phyloP scores from a whole-genome alignment of 2,329 filamentous ascomycete species.

The Exophiala lecanii-corni region DNA sequence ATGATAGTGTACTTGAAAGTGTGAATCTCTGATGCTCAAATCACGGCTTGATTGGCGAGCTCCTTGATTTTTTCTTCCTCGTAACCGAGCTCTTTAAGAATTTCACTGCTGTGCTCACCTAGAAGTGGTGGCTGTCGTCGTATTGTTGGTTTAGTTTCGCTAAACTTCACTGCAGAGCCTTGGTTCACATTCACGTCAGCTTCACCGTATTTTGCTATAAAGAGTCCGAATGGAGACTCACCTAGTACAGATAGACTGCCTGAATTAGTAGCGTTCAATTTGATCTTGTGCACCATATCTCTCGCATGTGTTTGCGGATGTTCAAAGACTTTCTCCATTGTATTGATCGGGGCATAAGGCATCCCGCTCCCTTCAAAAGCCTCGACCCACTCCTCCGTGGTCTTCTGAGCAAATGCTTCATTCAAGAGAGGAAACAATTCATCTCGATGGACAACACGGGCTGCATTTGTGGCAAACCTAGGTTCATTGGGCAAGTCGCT shows the following conservation, averaged over 20 bases:
- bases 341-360: conserved; percentile 46
- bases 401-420: conserved; percentile 32
- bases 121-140: too few relatives aligned
- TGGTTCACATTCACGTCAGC: not conserved
- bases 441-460: conserved; percentile 51
- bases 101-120: too few relatives aligned
- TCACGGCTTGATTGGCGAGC: too few relatives aligned
- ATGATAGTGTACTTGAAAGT: too few relatives aligned
- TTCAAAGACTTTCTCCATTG: conserved; percentile 40
- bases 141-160: conserved; percentile 28
- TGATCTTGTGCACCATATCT: conserved; percentile 34
- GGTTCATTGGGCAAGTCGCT: conserved; percentile 58
- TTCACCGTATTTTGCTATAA: not conserved
- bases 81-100: too few relatives aligned
- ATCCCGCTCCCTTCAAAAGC: conserved; percentile 42
- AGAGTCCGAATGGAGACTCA: conserved; percentile 6
- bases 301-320: conserved; percentile 42
- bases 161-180: conserved; percentile 33
- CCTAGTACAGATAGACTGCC: conserved; percentile 30
- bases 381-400: conserved; percentile 38
- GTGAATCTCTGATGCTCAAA: too few relatives aligned
- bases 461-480: conserved; percentile 58
- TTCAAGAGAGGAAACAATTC: conserved; percentile 36
- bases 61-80: too few relatives aligned
- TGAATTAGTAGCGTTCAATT: conserved; percentile 22